Evolutionary conservation across 257 asterid genomes (phyloP), one percentile per base, ranked within the genome.

Genomic region (Salvia miltiorrhiza): DNA sequence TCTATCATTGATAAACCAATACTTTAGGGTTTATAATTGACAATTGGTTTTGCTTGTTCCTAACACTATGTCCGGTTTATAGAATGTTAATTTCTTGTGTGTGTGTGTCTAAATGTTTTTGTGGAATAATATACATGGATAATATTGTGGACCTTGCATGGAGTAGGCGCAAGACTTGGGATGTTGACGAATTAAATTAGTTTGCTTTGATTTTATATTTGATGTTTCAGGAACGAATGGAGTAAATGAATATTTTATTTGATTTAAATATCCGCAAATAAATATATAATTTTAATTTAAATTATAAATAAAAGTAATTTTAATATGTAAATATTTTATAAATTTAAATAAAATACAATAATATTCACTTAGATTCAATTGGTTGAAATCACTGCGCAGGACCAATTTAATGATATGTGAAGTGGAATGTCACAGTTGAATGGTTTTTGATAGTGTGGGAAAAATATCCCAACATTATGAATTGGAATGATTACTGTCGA

Each of bases 381-480:
- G n/a, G n/a, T n/a, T n/a, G n/a, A n/a, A n/a, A n/a, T n/a, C n/a
- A n/a, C n/a, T n/a, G n/a, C n/a, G n/a, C n/a, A n/a, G n/a, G n/a
- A n/a, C n/a, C n/a, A 52, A 26, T 24, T 73, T 69, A 62, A 67
- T 72, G 62, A 57, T 52, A 28, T 64, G 35, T 71, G 53, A 66
- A 49, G 74, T 69, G 73, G 61, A 63, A 16, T 78, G 72, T 67
- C 63, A 43, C 56, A 43, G 28, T 48, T 37, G 9, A 54, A 41
- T 40, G 57, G 56, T 26, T 47, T 47, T 3, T 63, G 68, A 69
- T 44, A 5, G 55, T 63, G 63, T 63, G 69, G 19, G 33, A 39
- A 67, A 67, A 66, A n/a, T 67, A 67, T 67, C 72, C 39, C 9
- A 66, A 61, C 54, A 9, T 62, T 24, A 69, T 63, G 60, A 48